Percentiles rank a stretch among this genome's conserved stretches.
Evolutionary conservation across 495 filamentous ascomycete genomes (phyloP).

Genomic region (Daldinia loculata): DNA sequence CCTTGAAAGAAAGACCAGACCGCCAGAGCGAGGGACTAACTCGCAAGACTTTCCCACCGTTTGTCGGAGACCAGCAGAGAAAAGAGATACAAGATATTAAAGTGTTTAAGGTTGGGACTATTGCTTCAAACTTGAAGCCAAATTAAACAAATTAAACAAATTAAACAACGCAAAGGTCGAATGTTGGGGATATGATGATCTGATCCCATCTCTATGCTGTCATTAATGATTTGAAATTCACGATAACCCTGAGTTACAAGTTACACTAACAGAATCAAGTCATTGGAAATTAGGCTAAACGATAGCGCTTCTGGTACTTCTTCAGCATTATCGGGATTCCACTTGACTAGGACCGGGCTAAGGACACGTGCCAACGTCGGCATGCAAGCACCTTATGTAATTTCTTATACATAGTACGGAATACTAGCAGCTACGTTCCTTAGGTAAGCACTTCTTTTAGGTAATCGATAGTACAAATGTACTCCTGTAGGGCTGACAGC

Average conservation of each 20-base stretch:
- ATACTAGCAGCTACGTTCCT: not conserved
- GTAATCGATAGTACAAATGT: not conserved
- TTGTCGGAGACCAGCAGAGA: constrained; percentile 21
- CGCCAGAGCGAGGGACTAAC: constrained; percentile 17
- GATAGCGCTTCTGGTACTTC: constrained; percentile 28
- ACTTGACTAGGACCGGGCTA: constrained; percentile 32
- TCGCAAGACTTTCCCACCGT: constrained; percentile 13
- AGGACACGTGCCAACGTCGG: constrained; percentile 46
- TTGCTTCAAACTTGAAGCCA: not conserved
- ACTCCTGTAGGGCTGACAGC: constrained; percentile 5
- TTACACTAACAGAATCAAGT: constrained; percentile 32
- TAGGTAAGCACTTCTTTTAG: not conserved
- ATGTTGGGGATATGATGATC: not conserved
- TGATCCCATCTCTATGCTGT: not conserved
- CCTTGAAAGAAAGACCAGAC: constrained; percentile 4
- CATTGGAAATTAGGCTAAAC: not conserved
- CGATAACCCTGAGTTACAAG: not conserved
- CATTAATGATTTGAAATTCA: not conserved
- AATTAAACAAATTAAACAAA: not conserved
- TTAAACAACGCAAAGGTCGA: not conserved
- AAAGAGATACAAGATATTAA: not conserved
- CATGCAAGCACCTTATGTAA: constrained; percentile 17
- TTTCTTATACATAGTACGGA: not conserved
- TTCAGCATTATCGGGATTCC: constrained; percentile 10
- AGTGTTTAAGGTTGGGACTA: not conserved